Conservation (phyloP, 352 stramenopile species). For the Phytophthora chlamydospora region DNA sequence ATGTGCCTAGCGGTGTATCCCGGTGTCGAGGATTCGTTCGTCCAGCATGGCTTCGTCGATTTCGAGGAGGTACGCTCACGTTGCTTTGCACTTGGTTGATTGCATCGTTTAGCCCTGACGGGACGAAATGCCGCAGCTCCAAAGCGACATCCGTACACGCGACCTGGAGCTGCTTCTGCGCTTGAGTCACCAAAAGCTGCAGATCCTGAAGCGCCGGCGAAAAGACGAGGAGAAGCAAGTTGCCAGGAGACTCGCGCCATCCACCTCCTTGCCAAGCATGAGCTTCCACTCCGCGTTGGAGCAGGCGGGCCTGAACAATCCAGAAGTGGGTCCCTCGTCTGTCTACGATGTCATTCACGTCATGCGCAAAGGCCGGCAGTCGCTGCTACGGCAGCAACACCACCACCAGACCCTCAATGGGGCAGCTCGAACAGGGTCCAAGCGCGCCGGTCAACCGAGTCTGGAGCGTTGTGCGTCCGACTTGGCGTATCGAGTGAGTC, state of each 20-base stretch:
- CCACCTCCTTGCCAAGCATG: slow-evolving; percentile 21
- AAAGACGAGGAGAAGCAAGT: slow-evolving; percentile 28
- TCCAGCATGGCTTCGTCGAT: slow-evolving; percentile 26
- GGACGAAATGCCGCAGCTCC: slow-evolving; percentile 25
- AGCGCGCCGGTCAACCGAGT: not conserved
- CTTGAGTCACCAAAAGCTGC: slow-evolving; percentile 34
- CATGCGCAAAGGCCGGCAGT: slow-evolving; percentile 38
- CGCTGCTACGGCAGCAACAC: slow-evolving; percentile 23
- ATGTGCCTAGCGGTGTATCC: slow-evolving; percentile 26
- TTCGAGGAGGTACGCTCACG: slow-evolving; percentile 25
- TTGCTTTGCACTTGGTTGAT: not conserved
- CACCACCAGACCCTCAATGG: not conserved
- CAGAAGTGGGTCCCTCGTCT: slow-evolving; percentile 10
- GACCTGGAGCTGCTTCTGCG: slow-evolving; percentile 27
- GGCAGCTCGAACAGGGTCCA: slow-evolving; percentile 12
- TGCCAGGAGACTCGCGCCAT: slow-evolving; percentile 14
- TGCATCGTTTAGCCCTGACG: not conserved
- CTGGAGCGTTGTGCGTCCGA: slow-evolving; percentile 29
- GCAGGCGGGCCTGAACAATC: slow-evolving; percentile 1
- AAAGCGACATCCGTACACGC: slow-evolving; percentile 35
- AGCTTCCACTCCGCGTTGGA: slow-evolving; percentile 7
- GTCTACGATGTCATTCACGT: slow-evolving; percentile 43
- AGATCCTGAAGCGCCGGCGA: slow-evolving; percentile 28
- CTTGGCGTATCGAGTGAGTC: slow-evolving; percentile 10
- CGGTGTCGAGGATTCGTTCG: slow-evolving; percentile 25